Conservation (phyloP, 352 stramenopile species). For the Halophytophthora batemanensis region DNA sequence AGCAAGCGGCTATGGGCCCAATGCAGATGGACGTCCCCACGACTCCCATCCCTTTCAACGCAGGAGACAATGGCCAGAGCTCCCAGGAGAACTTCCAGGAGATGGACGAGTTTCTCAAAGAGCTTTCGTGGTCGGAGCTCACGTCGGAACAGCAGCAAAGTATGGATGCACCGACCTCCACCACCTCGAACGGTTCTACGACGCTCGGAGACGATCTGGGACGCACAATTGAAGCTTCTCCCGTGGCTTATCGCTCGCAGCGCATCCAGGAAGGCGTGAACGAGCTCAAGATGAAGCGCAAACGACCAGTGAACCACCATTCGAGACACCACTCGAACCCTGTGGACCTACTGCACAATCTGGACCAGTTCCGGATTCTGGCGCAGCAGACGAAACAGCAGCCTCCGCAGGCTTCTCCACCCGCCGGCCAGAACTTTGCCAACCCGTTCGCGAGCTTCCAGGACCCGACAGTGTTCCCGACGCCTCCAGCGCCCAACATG, state of each 20-base stretch:
- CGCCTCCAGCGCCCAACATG: conserved; percentile 20
- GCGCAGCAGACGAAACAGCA: conserved; percentile 58
- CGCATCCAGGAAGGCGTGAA: conserved; percentile 66
- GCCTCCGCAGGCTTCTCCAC: conserved; percentile 35
- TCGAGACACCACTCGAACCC: conserved; percentile 71
- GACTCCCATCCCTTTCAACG: conserved; percentile 25
- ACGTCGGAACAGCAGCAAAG: conserved; percentile 15
- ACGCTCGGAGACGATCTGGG: conserved; percentile 12
- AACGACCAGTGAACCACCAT: conserved; percentile 53
- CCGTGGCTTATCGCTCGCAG: conserved; percentile 52
- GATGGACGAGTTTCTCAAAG: conserved; percentile 53
- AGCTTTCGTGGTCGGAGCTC: conserved; percentile 42
- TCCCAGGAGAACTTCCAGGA: conserved; percentile 38
- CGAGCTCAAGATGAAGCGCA: conserved; percentile 80
- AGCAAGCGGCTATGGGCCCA: conserved; percentile 28
- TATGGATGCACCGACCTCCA: conserved; percentile 5
- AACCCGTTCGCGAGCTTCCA: conserved; percentile 35
- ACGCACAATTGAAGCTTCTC: conserved; percentile 16
- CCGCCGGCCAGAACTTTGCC: conserved; percentile 31
- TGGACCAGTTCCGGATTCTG: conserved; percentile 69
- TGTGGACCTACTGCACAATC: conserved; percentile 71
- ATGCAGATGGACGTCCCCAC: conserved; percentile 22
- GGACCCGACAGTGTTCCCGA: conserved; percentile 24
- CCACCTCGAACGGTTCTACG: conserved; percentile 4
- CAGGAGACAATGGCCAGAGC: conserved; percentile 4